Evolutionary conservation across 2,329 filamentous ascomycete species (phyloP).

Genomic region (Aspergillus novoparasiticus): DNA sequence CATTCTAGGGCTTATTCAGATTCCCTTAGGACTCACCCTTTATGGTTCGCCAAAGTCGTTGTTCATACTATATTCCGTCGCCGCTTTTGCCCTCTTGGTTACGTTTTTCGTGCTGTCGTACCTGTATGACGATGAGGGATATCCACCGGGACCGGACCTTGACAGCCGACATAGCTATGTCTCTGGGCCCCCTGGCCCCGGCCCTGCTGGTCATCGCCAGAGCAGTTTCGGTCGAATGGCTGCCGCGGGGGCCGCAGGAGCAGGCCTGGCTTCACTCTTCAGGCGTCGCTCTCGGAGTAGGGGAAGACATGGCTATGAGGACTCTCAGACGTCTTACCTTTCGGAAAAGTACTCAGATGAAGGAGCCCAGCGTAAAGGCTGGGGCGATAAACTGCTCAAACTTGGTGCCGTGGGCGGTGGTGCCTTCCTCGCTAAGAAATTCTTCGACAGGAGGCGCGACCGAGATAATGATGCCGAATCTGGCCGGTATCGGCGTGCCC

Average conservation of each 20-base stretch:
- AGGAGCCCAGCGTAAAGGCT: conserved; percentile 53
- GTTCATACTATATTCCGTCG: conserved; percentile 84
- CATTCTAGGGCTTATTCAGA: conserved; percentile 80
- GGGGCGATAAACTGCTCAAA: conserved; percentile 63
- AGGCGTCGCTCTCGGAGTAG: conserved; percentile 45
- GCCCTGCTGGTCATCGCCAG: conserved; percentile 48
- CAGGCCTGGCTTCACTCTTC: conserved; percentile 58
- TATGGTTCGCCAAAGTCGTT: conserved; percentile 85
- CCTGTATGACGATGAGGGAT: conserved; percentile 56
- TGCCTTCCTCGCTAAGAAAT: conserved; percentile 62
- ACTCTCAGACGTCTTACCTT: conserved; percentile 58
- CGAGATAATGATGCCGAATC: conserved; percentile 56
- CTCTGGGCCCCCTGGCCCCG: conserved; percentile 49
- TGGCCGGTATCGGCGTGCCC: conserved; percentile 55
- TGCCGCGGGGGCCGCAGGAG: conserved; percentile 59
- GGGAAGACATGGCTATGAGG: conserved; percentile 46
- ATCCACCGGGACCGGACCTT: conserved; percentile 56
- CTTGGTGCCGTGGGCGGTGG: conserved; percentile 65
- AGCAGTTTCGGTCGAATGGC: conserved; percentile 53
- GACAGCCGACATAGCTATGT: conserved; percentile 62
- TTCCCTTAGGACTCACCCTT: conserved; percentile 84
- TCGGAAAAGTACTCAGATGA: conserved; percentile 65
- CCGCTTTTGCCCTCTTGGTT: conserved; percentile 71
- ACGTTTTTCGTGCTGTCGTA: conserved; percentile 81
- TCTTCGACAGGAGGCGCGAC: conserved; percentile 59